Base-by-base conservation (phyloP, 495 filamentous ascomycete species). In the Neurospora hispaniola region DNA sequence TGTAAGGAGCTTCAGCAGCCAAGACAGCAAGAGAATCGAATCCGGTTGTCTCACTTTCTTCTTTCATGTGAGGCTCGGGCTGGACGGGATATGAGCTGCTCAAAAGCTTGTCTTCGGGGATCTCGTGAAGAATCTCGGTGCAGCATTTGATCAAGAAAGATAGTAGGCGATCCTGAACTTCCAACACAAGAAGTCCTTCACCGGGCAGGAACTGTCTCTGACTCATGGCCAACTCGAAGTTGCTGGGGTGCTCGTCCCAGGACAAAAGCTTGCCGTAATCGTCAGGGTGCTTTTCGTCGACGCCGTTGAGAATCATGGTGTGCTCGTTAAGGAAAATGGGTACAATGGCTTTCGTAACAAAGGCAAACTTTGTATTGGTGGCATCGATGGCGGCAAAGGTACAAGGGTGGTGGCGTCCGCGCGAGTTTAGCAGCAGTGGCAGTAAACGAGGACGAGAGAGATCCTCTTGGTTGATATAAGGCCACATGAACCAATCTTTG, bases 391-490 rank as follows among this genome's bases (percentile, higher is more conserved):
- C 71, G 2, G 78, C 80, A 75, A 89, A 89, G 7, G 71, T 42
- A 43, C 77, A 77, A 0, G 88, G 86, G 46, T 68, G 74, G 74
- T 87, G 71, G 4, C 86, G 83, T 16, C 78, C 84, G 3, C 88
- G 79, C 0, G 85, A 69, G 41, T 87, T 84, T 2, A 91, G 74
- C 5, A 90, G 78, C 23, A 89, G 75, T 0, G 82, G 78, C 10
- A 90, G 71, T 1, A 78, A 71, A 62, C 81, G 84, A 0, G 82
- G 78, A 23, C 82, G 79, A 12, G 70, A 69, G 6, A 90, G 77
- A 76, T 90, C 88, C 72, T 90, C 87, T 40, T 85, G 81, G 73
- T 90, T 91, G 77, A 90, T 85, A 70, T 84, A 81, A 0, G 88
- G 89, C 81, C 84, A 88, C 42, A 87, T 71, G 43, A 80, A 88